Evolutionary conservation across 257 asterid genomes (phyloP), one percentile per base, ranked within the genome.

Genomic region (Gynochthodes officinalis): DNA sequence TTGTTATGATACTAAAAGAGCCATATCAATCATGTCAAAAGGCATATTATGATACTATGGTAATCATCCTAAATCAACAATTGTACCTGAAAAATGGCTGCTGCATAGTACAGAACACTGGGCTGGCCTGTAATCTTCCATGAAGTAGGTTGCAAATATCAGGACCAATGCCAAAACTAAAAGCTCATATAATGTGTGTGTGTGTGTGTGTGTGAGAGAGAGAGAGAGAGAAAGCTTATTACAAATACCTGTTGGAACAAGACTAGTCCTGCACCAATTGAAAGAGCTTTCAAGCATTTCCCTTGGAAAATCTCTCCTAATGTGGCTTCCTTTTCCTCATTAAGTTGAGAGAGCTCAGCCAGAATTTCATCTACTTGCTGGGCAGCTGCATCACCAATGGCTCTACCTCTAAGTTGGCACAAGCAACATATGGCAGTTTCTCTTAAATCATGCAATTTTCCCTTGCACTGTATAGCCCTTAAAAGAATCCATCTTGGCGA

Each of bases 401-500:
- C 86, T 69, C 74, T 79, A 79, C 99, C 99, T 76, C 98, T 86
- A 77, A 95, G 84, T 77, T 79, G 85, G 79, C 94, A 82, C 74
- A 90, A 86, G 80, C 98, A 87, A 83, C 80, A 69, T 80, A 89
- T 85, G 72, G 99, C 97, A 11, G 70, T 77, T 76, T 82, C 87
- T 80, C 95, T 84, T 69, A 92, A 81, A 64, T 73, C 85, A 66
- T 71, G 80, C 59, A 73, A 62, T 35, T 85, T 88, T 32, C 96
- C 98, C 84, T 95, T 95, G 60, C 92, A 94, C 74, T 95, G 96
- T 48, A 87, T 83, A 73, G 92, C 96, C 71, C 86, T 76, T 59
- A 95, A 83, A 78, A 95, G 97, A 85, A 92, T 84, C 99, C 98
- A 95, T 83, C 99, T 89, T 59, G 99, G 98, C 4, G 99, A 92